Percentiles rank a stretch among this genome's conserved stretches.
Evolutionary conservation across 1,284 basidiomycete genomes (phyloP).

Genomic region (Xanthoconium separans): DNA sequence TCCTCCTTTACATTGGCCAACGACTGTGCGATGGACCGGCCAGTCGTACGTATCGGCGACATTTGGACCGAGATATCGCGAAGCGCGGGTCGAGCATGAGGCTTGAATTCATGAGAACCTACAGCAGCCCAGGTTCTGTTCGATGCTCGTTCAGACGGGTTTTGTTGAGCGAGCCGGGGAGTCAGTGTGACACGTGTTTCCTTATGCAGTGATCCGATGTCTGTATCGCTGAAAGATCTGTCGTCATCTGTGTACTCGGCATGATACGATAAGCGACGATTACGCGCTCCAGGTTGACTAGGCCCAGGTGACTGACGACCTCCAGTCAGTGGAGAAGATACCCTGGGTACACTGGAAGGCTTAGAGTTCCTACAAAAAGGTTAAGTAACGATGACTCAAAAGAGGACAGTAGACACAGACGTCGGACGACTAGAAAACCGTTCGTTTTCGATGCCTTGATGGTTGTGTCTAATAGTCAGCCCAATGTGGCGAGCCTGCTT

Average conservation of each 20-base stretch:
- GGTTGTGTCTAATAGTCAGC: neutral
- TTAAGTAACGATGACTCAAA: conserved; percentile 4
- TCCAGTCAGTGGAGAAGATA: conserved; percentile 16
- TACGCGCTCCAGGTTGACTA: neutral
- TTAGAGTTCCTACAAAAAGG: conserved; percentile 7
- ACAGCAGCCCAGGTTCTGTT: neutral
- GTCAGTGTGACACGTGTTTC: no score
- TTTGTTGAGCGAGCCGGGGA: neutral
- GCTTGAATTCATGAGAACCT: conserved; percentile 14
- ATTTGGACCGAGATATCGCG: neutral
- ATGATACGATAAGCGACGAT: neutral
- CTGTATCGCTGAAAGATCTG: neutral
- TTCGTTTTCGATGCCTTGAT: conserved; percentile 4
- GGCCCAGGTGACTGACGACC: neutral
- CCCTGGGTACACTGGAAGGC: neutral
- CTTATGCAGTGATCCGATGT: neutral
- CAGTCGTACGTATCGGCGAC: neutral
- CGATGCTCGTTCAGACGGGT: neutral
- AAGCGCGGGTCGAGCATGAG: conserved; percentile 4
- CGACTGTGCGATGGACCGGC: neutral
- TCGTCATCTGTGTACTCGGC: neutral
- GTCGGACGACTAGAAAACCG: neutral
- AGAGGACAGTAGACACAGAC: conserved; percentile 13
- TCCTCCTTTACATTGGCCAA: neutral
- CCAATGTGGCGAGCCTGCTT: neutral